Evolutionary conservation across 305 asterid species (phyloP).

Genomic region (Fraxinus dipetala): DNA sequence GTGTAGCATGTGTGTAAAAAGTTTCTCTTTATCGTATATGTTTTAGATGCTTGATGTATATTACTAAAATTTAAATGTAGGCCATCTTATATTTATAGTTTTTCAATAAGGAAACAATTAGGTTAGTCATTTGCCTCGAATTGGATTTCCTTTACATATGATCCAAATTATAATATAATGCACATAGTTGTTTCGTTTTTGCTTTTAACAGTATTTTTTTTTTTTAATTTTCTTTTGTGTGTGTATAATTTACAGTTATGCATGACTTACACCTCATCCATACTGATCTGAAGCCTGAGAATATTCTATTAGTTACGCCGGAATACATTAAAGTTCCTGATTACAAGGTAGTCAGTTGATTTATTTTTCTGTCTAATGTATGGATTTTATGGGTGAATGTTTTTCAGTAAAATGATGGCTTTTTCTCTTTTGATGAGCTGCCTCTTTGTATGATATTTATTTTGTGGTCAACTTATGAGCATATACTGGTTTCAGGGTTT

Average conservation of each 20-base stretch:
- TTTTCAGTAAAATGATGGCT: not conserved
- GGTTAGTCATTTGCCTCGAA: not conserved
- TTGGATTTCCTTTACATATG: not conserved
- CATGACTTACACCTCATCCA: constrained; percentile 85
- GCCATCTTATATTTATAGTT: not conserved
- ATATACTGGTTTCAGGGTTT: constrained; percentile 42
- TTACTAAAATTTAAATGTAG: not conserved
- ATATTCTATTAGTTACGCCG: constrained; percentile 75
- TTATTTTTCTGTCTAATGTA: not conserved
- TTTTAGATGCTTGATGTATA: not conserved
- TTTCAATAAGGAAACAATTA: not conserved
- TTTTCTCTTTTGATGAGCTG: not conserved
- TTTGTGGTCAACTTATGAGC: not conserved
- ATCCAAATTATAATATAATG: not conserved
- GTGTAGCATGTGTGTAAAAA: constrained; percentile 98
- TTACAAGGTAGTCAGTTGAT: constrained; percentile 57
- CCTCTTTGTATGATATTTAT: not conserved
- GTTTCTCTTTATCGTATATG: constrained; percentile 35
- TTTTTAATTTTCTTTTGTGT: not conserved
- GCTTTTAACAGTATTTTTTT: constrained; percentile 17
- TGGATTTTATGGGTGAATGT: not conserved
- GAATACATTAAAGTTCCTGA: constrained; percentile 73
- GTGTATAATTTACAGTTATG: constrained; percentile 59
- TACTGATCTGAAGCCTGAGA: constrained; percentile 92
- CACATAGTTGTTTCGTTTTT: not conserved